A percentile compares a stretch with the other conserved stretches of the same genome.
Conservation (phyloP, 2,329 filamentous ascomycete species). For the Onygenales sp. region DNA sequence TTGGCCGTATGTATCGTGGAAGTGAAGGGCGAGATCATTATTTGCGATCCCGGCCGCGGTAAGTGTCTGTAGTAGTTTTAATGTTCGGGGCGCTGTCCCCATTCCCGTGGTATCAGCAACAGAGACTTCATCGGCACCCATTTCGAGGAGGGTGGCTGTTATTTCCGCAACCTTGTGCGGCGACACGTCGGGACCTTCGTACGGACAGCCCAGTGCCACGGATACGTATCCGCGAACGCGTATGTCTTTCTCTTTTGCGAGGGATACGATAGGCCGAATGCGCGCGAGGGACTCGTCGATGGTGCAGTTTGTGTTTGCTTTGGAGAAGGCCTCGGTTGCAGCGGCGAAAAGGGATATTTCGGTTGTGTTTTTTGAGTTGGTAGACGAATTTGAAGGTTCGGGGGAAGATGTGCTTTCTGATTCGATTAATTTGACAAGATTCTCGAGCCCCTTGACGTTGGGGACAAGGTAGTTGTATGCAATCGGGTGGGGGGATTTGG, state of each 20-base stretch:
- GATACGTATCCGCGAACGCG: slow-evolving; percentile 57
- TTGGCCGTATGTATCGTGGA: slow-evolving; percentile 59
- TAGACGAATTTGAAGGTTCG: slow-evolving; percentile 17
- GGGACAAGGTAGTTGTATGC: slow-evolving; percentile 59
- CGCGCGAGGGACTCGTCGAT: slow-evolving; percentile 53
- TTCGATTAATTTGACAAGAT: slow-evolving; percentile 46
- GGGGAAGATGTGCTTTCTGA: slow-evolving; percentile 22
- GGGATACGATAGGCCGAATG: slow-evolving; percentile 48
- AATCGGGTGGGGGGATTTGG: slow-evolving; percentile 41
- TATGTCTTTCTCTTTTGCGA: slow-evolving; percentile 47
- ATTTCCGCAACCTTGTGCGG: slow-evolving; percentile 53
- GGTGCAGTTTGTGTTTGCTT: slow-evolving; percentile 57
- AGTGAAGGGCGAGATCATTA: slow-evolving; percentile 53
- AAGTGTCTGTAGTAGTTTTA: slow-evolving; percentile 48
- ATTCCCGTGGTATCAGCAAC: slow-evolving; percentile 60
- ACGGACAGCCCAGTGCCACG: slow-evolving; percentile 55
- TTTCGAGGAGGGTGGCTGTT: slow-evolving; percentile 51
- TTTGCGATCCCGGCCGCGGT: slow-evolving; percentile 51
- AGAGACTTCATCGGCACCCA: slow-evolving; percentile 57
- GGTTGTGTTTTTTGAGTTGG: slow-evolving; percentile 29
- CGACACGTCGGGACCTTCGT: slow-evolving; percentile 53
- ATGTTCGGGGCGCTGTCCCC: slow-evolving; percentile 54
- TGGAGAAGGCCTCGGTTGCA: slow-evolving; percentile 55
- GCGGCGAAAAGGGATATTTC: slow-evolving; percentile 57
- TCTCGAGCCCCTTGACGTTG: slow-evolving; percentile 53